These are phyloP conservation scores for Solanum clarkiae DNA, from an alignment of 257 asterid species.

Conservation along the genomic window DNA sequence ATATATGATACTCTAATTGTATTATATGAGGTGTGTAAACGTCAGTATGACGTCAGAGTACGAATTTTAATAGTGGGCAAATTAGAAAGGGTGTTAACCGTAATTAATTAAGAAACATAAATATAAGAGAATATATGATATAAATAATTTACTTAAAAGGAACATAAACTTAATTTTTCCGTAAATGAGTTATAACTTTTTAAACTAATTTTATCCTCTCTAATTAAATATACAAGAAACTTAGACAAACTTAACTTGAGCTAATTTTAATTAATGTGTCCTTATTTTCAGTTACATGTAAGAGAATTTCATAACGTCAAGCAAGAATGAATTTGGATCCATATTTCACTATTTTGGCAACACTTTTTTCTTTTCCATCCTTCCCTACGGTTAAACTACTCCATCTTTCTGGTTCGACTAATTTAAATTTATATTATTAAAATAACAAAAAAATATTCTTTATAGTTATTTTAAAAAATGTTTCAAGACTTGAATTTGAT, in stretches of 20 bases:
- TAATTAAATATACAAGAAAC: not conserved
- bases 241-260: not conserved
- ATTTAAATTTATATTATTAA: not conserved
- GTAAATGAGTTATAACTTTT: not conserved
- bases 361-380: not conserved
- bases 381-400: not conserved
- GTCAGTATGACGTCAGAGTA: too few relatives aligned
- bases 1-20: too few relatives aligned
- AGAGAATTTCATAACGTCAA: not conserved
- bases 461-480: fast-evolving
- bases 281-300: not conserved
- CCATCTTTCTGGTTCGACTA: not conserved
- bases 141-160: too few relatives aligned
- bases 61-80: too few relatives aligned
- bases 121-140: too few relatives aligned
- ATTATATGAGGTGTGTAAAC: too few relatives aligned
- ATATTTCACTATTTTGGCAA: not conserved
- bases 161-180: too few relatives aligned
- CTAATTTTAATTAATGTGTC: not conserved
- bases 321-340: not conserved
- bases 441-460: not conserved
- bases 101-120: too few relatives aligned
- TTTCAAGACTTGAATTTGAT: not conserved
- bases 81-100: too few relatives aligned
- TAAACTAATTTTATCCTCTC: not conserved